These are phyloP conservation scores for Otatea glauca DNA, from an alignment of 176 grass and related monocot species.

Conservation along the genomic window DNA sequence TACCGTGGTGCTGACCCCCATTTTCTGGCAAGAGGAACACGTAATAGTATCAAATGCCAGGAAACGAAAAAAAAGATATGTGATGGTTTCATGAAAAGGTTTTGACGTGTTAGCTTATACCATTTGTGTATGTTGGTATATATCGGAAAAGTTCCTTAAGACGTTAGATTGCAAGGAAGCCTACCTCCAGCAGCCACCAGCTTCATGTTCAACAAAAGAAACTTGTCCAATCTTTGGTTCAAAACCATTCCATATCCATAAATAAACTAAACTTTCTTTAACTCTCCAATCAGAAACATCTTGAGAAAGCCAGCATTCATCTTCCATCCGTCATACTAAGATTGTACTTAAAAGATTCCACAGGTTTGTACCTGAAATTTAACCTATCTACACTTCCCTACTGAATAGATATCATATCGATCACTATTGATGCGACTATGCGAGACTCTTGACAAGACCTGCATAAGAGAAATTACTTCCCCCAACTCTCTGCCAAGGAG, in stretches of 20 bases:
- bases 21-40: constrained; percentile 81
- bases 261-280: constrained; percentile 32
- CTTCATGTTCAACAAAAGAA: constrained; percentile 64
- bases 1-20: constrained; percentile 43
- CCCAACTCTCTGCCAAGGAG: constrained; percentile 17
- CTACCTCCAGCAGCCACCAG: constrained; percentile 64
- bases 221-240: constrained; percentile 34
- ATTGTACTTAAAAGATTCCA: constrained; percentile 19
- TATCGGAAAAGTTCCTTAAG: constrained; percentile 40
- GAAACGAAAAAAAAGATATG: constrained; percentile 33
- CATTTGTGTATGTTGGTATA: neutral
- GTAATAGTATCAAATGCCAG: constrained; percentile 73
- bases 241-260: constrained; percentile 20
- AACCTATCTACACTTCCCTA: constrained; percentile 47
- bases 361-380: constrained; percentile 50
- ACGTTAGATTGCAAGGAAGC: constrained; percentile 50
- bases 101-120: constrained; percentile 23
- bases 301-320: constrained; percentile 33
- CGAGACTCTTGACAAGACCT: constrained; percentile 10
- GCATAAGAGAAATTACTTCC: constrained; percentile 38
- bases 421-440: neutral
- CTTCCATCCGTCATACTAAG: constrained; percentile 22
- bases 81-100: constrained; percentile 37
- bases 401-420: constrained; percentile 1
- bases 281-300: constrained; percentile 32